Base-by-base conservation (phyloP, 2,329 filamentous ascomycete genomes). In the Colletotrichum liaoningense region DNA sequence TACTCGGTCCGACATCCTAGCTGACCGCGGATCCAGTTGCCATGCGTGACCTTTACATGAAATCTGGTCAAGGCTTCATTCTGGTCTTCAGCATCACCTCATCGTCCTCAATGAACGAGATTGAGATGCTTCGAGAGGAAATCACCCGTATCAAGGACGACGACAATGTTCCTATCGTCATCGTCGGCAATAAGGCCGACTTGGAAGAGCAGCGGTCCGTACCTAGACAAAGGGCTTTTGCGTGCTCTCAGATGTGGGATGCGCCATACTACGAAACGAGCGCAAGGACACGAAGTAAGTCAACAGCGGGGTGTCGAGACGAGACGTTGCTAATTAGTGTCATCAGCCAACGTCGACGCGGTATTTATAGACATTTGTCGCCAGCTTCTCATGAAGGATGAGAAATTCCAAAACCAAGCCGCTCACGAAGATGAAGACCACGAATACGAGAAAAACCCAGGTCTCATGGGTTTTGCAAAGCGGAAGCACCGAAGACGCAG, bases 31-130 rank as follows among this genome's bases (percentile, higher is more conserved):
- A 35, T 69, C 26, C 74, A 91, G 87, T 91, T 77, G 89, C 89
- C 69, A 91, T 91, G 89, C 89, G 94, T 80, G 94, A 97, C 81
- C 87, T 96, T 58, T 97, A 97, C 86, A 97, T 98, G 94, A 97
- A 97, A 81, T 94, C 95, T 52, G 95, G 95, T 68, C 94, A 97
- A 84, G 95, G 95, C 0, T 98, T 98, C 81, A 89, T 98, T 68
- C 89, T 98, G 49, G 95, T 97, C 71, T 98, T 97, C 85, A 96
- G 93, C 83, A 97, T 97, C 80, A 96, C 94, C 22, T 97, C 94
- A 74, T 87, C 89, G 74, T 94, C 94, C 42, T 97, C 94, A n/a
- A 88, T 98, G 54, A 90, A 92, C 77, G 95, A 98, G 83, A 89
- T 98, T 35, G 89, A 91, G 77, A 93, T 94, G 77, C 88, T 98